Evolutionary conservation across 805 yeast genomes (phyloP).

Genomic region (Yarrowia sp.): DNA sequence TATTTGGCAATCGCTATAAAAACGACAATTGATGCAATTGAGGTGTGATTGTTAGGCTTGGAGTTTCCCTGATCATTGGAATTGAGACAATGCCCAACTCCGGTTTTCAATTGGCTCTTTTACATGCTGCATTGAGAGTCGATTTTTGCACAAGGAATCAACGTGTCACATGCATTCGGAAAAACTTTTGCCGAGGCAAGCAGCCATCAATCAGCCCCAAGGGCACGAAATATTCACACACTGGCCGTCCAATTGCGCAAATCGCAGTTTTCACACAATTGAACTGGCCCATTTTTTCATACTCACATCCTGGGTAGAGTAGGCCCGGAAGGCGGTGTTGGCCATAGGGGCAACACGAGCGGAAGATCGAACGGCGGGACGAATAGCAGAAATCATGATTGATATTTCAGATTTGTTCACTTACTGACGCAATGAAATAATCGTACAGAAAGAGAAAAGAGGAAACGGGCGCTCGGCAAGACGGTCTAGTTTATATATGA

Average conservation of each 20-base stretch:
- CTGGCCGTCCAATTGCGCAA: too few species aligned
- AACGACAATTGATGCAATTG: too few species aligned
- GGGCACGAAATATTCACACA: too few species aligned
- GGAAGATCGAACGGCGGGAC: slow-evolving; percentile 39
- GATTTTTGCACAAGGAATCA: neutral
- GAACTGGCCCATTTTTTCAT: neutral
- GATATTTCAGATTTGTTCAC: slow-evolving; percentile 39
- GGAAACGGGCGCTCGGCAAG: slow-evolving; percentile 31
- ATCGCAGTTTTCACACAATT: too few species aligned
- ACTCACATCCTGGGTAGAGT: slow-evolving; percentile 39
- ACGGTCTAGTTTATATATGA: slow-evolving; percentile 36
- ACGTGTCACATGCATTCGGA: slow-evolving; percentile 36
- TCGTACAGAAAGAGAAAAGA: slow-evolving; percentile 33
- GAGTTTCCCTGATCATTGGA: too few species aligned
- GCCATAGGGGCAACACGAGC: slow-evolving; percentile 33
- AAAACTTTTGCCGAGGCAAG: slow-evolving; percentile 35
- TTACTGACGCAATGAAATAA: slow-evolving; percentile 38
- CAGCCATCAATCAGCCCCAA: too few species aligned
- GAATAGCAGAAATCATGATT: slow-evolving; percentile 38
- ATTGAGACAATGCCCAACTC: too few species aligned
- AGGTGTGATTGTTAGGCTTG: too few species aligned
- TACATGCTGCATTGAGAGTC: neutral
- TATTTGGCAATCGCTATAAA: too few species aligned
- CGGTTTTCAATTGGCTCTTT: too few species aligned
- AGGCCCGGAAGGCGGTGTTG: slow-evolving; percentile 39